These are phyloP conservation scores for Chalciporus sphaerocephalus DNA, from an alignment of 768 basidiomycete species.

Conservation along the genomic window DNA sequence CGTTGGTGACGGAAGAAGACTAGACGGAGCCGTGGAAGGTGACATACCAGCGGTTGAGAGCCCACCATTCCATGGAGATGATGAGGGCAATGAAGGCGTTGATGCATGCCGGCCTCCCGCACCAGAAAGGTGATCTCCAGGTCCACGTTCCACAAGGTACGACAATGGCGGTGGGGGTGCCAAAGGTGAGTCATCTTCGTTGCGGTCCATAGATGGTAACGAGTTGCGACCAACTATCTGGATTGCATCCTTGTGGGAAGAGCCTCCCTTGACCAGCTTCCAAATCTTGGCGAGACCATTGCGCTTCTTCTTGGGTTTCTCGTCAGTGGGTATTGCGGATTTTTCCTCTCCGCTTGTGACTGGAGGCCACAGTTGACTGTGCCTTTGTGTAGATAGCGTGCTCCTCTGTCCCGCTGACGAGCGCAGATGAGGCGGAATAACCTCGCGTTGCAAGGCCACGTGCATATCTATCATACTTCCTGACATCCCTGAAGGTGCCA, in stretches of 20 bases:
- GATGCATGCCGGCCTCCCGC: conserved; percentile 54
- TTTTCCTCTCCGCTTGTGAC: conserved; percentile 34
- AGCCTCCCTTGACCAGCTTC: conserved; percentile 63
- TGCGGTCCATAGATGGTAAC: conserved; percentile 36
- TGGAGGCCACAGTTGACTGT: conserved; percentile 52
- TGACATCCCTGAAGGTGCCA: conserved; percentile 75
- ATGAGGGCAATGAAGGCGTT: conserved; percentile 61
- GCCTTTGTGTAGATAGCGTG: conserved; percentile 34
- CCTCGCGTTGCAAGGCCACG: conserved; percentile 74
- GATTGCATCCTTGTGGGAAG: conserved; percentile 39
- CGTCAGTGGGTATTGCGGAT: conserved; percentile 29
- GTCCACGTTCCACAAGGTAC: conserved; percentile 66
- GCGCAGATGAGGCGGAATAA: conserved; percentile 29
- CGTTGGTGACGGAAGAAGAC: conserved; percentile 68
- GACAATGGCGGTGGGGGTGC: conserved; percentile 90
- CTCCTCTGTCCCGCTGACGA: conserved; percentile 35
- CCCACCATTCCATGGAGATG: conserved; percentile 51
- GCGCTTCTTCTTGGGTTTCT: conserved; percentile 71
- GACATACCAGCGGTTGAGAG: conserved; percentile 61
- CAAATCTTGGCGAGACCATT: conserved; percentile 77
- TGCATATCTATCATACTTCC: conserved; percentile 94
- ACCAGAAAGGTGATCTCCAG: conserved; percentile 47
- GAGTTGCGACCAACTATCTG: conserved; percentile 28
- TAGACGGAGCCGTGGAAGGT: conserved; percentile 72
- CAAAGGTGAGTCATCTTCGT: conserved; percentile 71